Percentiles rank a stretch among this genome's conserved stretches.
These are phyloP conservation scores for Syzygium jambos DNA, from an alignment of 345 rosid species.

Conservation along the genomic window DNA sequence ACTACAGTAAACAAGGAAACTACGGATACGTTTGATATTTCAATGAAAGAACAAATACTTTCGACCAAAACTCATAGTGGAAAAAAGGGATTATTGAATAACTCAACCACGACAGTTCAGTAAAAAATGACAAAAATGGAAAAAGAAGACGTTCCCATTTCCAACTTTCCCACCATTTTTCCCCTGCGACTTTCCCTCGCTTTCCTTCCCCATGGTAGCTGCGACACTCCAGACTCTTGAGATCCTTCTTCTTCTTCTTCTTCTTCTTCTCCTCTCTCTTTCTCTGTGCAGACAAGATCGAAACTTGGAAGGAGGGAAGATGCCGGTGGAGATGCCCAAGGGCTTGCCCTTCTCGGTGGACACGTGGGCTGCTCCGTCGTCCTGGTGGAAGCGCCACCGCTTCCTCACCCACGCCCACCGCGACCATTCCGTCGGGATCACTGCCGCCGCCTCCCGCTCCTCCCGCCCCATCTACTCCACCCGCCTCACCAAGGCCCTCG, in stretches of 20 bases:
- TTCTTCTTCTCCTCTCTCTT: background rate
- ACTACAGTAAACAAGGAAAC: too few relatives aligned
- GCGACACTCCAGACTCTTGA: background rate
- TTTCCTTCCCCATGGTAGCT: background rate
- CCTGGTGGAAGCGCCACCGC: slow-evolving; percentile 57
- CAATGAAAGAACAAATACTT: background rate
- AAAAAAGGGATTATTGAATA: background rate
- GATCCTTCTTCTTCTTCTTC: background rate
- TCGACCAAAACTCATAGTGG: background rate
- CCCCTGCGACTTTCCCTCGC: background rate
- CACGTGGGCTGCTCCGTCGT: slow-evolving; percentile 47
- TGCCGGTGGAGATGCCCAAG: slow-evolving; percentile 77
- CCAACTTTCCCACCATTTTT: background rate
- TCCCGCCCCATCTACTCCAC: slow-evolving; percentile 65
- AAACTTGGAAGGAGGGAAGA: slow-evolving; percentile 1
- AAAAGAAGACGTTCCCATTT: background rate
- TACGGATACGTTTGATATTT: too few relatives aligned
- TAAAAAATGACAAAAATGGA: background rate
- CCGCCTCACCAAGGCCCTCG: slow-evolving; percentile 51
- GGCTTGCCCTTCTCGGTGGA: slow-evolving; percentile 86
- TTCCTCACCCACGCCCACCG: slow-evolving; percentile 83
- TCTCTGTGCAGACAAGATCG: background rate
- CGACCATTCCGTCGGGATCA: slow-evolving; percentile 60
- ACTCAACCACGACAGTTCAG: background rate
- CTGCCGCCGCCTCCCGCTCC: slow-evolving; percentile 5